Evolutionary conservation across 169 alveolate genomes (phyloP), one percentile per base, ranked within the genome.

Genomic region (Plasmodium fragile): DNA sequence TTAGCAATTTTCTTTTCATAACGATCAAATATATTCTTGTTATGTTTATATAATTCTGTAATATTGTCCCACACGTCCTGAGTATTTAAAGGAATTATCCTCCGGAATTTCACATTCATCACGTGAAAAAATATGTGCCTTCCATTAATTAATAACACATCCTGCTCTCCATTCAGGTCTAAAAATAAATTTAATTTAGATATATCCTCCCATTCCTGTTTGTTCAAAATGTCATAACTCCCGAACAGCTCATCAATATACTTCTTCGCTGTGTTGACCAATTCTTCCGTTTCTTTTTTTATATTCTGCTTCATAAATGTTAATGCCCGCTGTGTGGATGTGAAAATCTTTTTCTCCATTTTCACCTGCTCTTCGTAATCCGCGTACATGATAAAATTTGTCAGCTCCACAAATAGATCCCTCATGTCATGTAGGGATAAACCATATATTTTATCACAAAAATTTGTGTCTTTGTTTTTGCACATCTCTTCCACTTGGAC

Each of bases 111-210:
- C 6, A 78, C 83, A 8, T 43, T 43, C 83, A 36, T 78, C 28
- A 43, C 53, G 32, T 78, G 32, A 18, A 78, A 78, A 78, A 41
- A 43, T 13, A 78, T 59, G 18, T 78, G 72, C 53, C 39, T 78
- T 7, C 83, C 83, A 78, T 78, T 43, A 0, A 78, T 13, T 13
- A 78, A 41, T 30, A 78, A 78, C 45, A 78, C 32, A 36, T 78
- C 83, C 18, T 78, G 18, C 3, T 78, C 49, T 10, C 83, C 83
- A 78, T 78, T 34, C 4, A 78, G n/a, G n/a, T 78, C 83, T 78
- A 78, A 78, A n/a, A 16, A 78, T 78, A 78, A 32, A 16, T 78
- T 36, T 16, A 78, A 32, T 11, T 78, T 78, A 2, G 83, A 78
- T 41, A 78, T 13, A 7, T 28, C 2, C 6, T 34, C 83, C 53